Percentiles rank a stretch among this genome's conserved stretches.
phyloP scores from a whole-genome alignment of 2,329 filamentous ascomycete genomes.

The Aspergillus quadricinctus region DNA sequence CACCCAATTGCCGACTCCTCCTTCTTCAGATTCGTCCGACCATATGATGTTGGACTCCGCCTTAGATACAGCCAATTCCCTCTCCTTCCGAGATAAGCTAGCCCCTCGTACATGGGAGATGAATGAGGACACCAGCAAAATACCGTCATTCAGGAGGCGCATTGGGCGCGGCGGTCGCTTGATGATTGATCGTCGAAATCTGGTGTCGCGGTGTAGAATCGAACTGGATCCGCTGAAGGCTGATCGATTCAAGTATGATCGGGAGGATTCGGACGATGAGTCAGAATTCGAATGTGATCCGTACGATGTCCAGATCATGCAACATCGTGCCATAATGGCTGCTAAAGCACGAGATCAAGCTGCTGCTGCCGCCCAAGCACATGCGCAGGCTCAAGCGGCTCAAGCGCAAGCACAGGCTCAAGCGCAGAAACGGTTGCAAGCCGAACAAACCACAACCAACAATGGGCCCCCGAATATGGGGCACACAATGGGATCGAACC shows the following conservation, averaged over 20 bases:
- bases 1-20: constrained; percentile 57
- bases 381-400: constrained; percentile 39
- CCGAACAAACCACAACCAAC: constrained; percentile 26
- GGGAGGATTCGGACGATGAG: constrained; percentile 75
- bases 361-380: constrained; percentile 39
- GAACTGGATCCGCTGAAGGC: constrained; percentile 46
- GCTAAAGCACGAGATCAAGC: constrained; percentile 41
- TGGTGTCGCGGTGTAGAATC: constrained; percentile 52
- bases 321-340: constrained; percentile 51
- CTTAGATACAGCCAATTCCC: constrained; percentile 30
- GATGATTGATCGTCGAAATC: constrained; percentile 79
- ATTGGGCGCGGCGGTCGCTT: constrained; percentile 79
- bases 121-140: constrained; percentile 41
- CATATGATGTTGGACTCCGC: constrained; percentile 33
- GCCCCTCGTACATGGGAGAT: constrained; percentile 40
- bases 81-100: constrained; percentile 35
- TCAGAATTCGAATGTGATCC: constrained; percentile 73
- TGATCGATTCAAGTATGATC: constrained; percentile 83
- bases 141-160: constrained; percentile 73
- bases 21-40: constrained; percentile 47
- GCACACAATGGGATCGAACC: constrained; percentile 27
- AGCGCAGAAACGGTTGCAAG: constrained; percentile 33
- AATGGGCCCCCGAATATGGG: constrained; percentile 20
- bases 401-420: constrained; percentile 39
- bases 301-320: constrained; percentile 54